phyloP scores from a whole-genome alignment of 495 filamentous ascomycete genomes.

The Cetradonia linearis region DNA sequence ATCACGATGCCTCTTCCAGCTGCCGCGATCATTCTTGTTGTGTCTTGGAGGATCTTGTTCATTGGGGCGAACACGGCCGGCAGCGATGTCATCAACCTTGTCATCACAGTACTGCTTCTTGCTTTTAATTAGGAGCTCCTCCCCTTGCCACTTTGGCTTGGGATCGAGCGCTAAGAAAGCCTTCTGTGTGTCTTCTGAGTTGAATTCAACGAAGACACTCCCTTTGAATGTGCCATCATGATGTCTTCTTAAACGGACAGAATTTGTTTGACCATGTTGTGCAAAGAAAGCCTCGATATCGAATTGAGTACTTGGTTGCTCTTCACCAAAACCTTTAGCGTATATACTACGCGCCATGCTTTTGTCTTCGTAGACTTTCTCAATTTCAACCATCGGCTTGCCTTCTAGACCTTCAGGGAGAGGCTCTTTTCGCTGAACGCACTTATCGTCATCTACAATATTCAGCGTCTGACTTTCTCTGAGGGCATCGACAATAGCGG shows the following conservation, averaged over 20 bases:
- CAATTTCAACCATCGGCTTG: conserved; percentile 32
- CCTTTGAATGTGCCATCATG: conserved; percentile 69
- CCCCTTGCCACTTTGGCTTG: conserved; percentile 71
- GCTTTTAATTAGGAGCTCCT: conserved; percentile 62
- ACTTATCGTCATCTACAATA: conserved; percentile 52
- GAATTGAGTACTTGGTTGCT: conserved; percentile 68
- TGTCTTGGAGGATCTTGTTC: conserved; percentile 27
- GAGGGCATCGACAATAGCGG: conserved; percentile 71
- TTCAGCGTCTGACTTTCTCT: conserved; percentile 59
- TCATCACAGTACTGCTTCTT: conserved; percentile 79
- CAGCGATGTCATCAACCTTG: conserved; percentile 66
- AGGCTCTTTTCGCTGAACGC: conserved; percentile 63
- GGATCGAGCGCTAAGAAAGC: conserved; percentile 67
- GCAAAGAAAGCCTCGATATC: conserved; percentile 89
- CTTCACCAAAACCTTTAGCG: conserved; percentile 82
- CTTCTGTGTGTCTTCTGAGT: conserved; percentile 58
- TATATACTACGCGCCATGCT: conserved; percentile 55
- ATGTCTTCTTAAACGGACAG: conserved; percentile 81
- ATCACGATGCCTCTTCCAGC: conserved; percentile 15
- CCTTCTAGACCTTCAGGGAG: conserved; percentile 40
- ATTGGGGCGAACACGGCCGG: conserved; percentile 55
- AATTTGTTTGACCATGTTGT: conserved; percentile 64
- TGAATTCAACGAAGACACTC: conserved; percentile 90
- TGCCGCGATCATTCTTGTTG: conserved; percentile 25
- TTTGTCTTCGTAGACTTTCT: conserved; percentile 48